A percentile compares a stretch with the other conserved stretches of the same genome.
Evolutionary conservation across 1,139 yeast species (phyloP).

Genomic region (Protomyces pachydermus): DNA sequence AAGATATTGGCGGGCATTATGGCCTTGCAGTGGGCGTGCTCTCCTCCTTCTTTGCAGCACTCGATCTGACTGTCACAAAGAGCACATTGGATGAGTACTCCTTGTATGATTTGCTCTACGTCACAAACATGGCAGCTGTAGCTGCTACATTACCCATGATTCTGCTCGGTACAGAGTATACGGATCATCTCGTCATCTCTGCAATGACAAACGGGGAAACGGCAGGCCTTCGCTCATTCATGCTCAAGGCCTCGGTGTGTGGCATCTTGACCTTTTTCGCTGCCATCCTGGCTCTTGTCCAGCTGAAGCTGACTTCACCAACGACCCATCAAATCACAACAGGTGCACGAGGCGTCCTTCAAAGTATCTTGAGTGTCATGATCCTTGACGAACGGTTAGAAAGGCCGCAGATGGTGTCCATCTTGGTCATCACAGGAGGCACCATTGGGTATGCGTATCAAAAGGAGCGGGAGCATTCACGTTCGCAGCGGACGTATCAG

Average conservation of each 20-base stretch:
- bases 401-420: constrained; percentile 17
- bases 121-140: constrained; percentile 21
- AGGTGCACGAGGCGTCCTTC: constrained; percentile 28
- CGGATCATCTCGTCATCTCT: constrained; percentile 13
- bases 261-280: constrained; percentile 20
- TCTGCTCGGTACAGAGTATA: constrained; percentile 22
- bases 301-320: constrained; percentile 28
- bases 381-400: constrained; percentile 20
- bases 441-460: constrained; percentile 18
- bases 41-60: constrained; percentile 28
- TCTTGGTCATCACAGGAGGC: constrained; percentile 26
- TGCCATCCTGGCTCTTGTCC: constrained; percentile 25
- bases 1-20: constrained; percentile 4
- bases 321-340: constrained; percentile 28
- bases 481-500: not conserved
- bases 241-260: constrained; percentile 14
- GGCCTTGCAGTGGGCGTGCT: constrained; percentile 27
- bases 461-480: constrained; percentile 6
- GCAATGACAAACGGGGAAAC: constrained; percentile 6
- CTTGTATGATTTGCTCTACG: constrained; percentile 6
- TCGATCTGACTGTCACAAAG: constrained; percentile 26
- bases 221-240: constrained; percentile 8
- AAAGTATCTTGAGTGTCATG: constrained; percentile 26
- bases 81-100: constrained; percentile 12
- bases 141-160: constrained; percentile 12